Percentiles rank a stretch among this genome's conserved stretches.
phyloP scores from a whole-genome alignment of 306 rosid genomes.

The Luffa acutangula region DNA sequence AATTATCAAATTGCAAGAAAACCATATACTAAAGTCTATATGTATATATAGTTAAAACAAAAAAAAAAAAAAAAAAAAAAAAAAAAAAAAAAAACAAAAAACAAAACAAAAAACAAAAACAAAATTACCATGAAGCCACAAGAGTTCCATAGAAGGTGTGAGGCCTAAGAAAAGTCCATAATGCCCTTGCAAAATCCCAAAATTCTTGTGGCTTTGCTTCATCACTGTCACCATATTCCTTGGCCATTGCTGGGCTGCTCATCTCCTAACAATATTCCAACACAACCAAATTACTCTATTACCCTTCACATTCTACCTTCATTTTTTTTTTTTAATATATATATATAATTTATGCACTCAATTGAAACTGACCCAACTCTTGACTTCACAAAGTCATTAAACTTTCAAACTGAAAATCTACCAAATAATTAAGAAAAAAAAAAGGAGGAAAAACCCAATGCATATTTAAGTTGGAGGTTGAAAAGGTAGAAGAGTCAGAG shows the following conservation, averaged over 20 bases:
- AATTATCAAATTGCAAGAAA: too few relatives aligned
- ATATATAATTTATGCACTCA: background rate
- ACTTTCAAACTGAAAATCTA: background rate
- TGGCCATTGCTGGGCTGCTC: background rate
- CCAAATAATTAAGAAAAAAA: background rate
- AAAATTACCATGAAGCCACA: conserved; percentile 24
- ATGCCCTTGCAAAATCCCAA: conserved; percentile 63
- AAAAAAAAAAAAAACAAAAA: background rate
- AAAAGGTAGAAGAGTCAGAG: background rate
- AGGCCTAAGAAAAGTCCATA: conserved; percentile 93
- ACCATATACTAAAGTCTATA: too few relatives aligned
- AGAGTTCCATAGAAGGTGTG: conserved; percentile 88
- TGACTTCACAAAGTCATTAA: background rate
- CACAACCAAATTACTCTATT: background rate
- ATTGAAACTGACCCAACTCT: background rate
- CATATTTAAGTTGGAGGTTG: background rate
- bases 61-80: background rate
- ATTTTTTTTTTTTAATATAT: too few relatives aligned
- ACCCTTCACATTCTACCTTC: background rate
- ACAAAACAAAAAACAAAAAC: background rate
- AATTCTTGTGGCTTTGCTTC: background rate
- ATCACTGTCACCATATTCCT: background rate
- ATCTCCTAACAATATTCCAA: background rate
- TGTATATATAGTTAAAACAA: too few relatives aligned
- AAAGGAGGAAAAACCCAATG: too few relatives aligned